phyloP scores from a whole-genome alignment of 106 monocot genomes.

The Gastrodia elata region DNA sequence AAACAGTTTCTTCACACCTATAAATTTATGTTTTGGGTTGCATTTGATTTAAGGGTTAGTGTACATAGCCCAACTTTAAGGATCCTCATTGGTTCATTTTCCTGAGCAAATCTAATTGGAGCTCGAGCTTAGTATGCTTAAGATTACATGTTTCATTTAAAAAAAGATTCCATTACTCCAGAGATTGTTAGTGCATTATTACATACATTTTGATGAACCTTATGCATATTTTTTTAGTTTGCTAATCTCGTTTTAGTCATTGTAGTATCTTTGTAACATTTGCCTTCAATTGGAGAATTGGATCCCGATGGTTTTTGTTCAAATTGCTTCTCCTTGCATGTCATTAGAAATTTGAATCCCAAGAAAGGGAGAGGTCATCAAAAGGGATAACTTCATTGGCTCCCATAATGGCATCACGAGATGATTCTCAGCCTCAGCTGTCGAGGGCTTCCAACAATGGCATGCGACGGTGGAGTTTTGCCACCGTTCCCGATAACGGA shows the following conservation, averaged over 20 bases:
- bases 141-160: too few relatives aligned
- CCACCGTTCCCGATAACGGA: conserved; percentile 47
- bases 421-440: conserved; percentile 73
- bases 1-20: too few relatives aligned
- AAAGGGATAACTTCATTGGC: conserved; percentile 44
- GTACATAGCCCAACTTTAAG: too few relatives aligned
- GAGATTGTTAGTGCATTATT: too few relatives aligned
- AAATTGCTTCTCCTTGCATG: conserved; percentile 6
- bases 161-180: too few relatives aligned
- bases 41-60: too few relatives aligned
- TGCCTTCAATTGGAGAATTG: background rate
- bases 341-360: conserved; percentile 64
- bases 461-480: conserved; percentile 38
- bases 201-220: background rate
- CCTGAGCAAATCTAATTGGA: too few relatives aligned
- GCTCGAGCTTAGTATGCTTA: too few relatives aligned
- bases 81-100: too few relatives aligned
- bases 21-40: too few relatives aligned
- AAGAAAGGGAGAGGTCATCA: conserved; percentile 62
- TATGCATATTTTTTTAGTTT: background rate
- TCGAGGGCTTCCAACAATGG: conserved; percentile 50
- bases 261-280: background rate
- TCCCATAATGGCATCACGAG: conserved; percentile 30
- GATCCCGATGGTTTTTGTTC: background rate
- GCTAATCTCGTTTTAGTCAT: background rate